Evolutionary conservation across 495 filamentous ascomycete species (phyloP), one percentile per base, ranked within the genome.

Genomic region (Amniculicola lignicola): DNA sequence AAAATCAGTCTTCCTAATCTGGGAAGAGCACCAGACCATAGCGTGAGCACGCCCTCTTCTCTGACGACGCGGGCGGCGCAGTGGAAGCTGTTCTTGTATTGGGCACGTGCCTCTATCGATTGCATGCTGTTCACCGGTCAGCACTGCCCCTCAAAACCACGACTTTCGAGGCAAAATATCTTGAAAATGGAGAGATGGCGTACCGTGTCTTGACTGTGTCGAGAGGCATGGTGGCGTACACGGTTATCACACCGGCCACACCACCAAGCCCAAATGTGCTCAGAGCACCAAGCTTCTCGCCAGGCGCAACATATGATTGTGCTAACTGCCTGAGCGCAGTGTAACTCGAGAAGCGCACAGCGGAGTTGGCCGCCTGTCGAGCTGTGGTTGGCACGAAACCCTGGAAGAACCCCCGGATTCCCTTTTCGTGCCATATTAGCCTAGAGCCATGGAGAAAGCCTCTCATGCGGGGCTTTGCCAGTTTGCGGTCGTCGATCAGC

Each of bases 401-500:
- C 69, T 96, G 89, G 78, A 98, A 93, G 76, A 98, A 96, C 24
- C 92, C 94, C 31, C 84, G 79, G 43, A 95, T 70, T 21, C 93
- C 93, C 59, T 90, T 80, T 69, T 98, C 93, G 41, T 87, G 81
- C 31, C 80, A 84, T 46, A 98, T 97, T 31, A 97, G 78, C 23
- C 81, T 81, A 21, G 89, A 85, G 16, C 91, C 93, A 66, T 97
- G 90, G 18, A 98, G 72, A 72, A 98, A 96, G 23, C 93, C 93
- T 22, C 84, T 82, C 82, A 97, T 87, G 2, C 91, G 84, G 2
- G 90, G 90, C 1, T 86, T 93, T 23, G 82, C 77, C 11, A 81
- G 82, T 72, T 97, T 98, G 54, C 90, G 87, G 72, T 98, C 93
- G 66, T 98, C 93, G 61, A 98, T 98, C 85, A 96, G 69, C 59